These are phyloP conservation scores for Kwoniella sp. DNA, from an alignment of 768 basidiomycete species.

Conservation along the genomic window DNA sequence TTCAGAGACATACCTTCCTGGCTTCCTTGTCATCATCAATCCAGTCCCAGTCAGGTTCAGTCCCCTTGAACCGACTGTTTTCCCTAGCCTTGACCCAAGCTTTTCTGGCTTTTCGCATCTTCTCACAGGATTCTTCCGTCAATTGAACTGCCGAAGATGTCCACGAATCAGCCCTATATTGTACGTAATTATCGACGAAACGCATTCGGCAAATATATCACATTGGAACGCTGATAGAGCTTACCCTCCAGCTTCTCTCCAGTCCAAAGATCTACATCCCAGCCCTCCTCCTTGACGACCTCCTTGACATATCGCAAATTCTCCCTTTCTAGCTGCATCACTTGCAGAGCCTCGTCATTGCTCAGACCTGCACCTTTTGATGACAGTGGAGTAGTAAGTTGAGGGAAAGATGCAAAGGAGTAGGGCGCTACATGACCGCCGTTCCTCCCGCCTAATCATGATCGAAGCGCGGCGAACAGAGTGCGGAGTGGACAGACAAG, in stretches of 20 bases:
- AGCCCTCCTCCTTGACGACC: slow-evolving; percentile 34
- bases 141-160: too few relatives aligned
- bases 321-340: slow-evolving; percentile 40
- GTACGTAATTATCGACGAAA: too few relatives aligned
- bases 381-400: slow-evolving; percentile 21
- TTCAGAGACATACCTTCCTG: slow-evolving; percentile 57
- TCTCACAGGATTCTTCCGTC: too few relatives aligned
- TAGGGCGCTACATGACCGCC: slow-evolving; percentile 39
- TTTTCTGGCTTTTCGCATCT: too few relatives aligned
- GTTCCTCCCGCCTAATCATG: slow-evolving; percentile 40
- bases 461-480: too few relatives aligned
- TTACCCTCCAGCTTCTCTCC: slow-evolving; percentile 42
- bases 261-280: slow-evolving; percentile 44
- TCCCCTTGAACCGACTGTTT: slow-evolving; percentile 12
- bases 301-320: slow-evolving; percentile 37
- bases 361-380: slow-evolving; percentile 42
- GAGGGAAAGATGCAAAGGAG: slow-evolving; percentile 26
- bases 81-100: slow-evolving; percentile 19
- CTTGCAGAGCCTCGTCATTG: slow-evolving; percentile 31
- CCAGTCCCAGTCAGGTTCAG: slow-evolving; percentile 55
- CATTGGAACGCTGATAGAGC: slow-evolving; percentile 3
- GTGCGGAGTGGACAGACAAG: too few relatives aligned
- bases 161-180: too few relatives aligned
- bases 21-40: slow-evolving; percentile 58
- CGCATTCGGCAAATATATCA: too few relatives aligned